Evolutionary conservation across 1,284 basidiomycete genomes (phyloP), one percentile per base, ranked within the genome.

Genomic region (Pyrrhoderma noxium): DNA sequence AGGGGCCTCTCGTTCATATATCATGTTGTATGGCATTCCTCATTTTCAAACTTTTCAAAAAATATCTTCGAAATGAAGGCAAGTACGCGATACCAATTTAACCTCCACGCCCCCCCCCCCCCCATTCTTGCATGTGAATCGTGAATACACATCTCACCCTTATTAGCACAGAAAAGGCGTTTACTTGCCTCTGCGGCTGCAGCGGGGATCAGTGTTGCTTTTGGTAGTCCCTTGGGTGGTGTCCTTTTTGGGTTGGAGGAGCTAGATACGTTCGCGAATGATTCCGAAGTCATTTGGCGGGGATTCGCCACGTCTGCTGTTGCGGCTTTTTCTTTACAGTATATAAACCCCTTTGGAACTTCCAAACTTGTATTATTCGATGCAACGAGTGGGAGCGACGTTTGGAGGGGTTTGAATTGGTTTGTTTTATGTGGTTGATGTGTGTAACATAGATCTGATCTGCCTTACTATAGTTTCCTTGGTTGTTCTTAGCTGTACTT

Each of bases 211-310:
- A 84, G 83, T 4, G 84, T 87, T 3, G 84, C 84, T 3, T 87
- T 87, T 61, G 84, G 84, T 35, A 84, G 81, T 60, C 84, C 84
- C 9, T 65, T 87, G 0, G 84, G 84, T n/a, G 84, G 83, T 4
- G 83, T 86, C 0, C 66, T 86, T 4, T 86, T 87, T 58, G 82
- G 80, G 9, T 70, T 86, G 13, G 82, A 85, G 72, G 83, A 87
- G 61, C 68, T 87, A 11, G 82, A 85, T 58, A 75, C 80, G 1
- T 84, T 85, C 60, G 75, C 79, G 8, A 79, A 78, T 58, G 82
- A 84, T 60, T 75, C 75, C 14, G 80, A 85, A 49, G 80, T 86
- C 25, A 79, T 86, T 71, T 86, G 83, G 84, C 74, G 80, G 51
- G 83, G 80, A 18, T 87, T 87, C 61, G 84, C 86, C 8, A 83